phyloP scores from a whole-genome alignment of 176 grass and related monocot species.

The Carex kokanica region DNA sequence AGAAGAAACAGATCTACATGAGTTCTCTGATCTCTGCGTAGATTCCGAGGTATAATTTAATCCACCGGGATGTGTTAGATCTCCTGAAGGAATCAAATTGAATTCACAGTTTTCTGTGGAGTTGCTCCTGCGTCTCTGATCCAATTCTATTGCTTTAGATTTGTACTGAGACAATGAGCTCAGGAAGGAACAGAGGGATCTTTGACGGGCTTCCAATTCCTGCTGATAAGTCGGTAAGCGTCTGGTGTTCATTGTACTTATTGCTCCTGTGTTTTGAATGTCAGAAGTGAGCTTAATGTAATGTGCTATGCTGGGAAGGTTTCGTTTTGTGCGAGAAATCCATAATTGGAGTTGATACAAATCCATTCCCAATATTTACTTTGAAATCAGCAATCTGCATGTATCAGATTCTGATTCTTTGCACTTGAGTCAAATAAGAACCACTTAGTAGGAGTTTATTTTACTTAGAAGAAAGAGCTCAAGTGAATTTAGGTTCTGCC shows the following conservation, averaged over 20 bases:
- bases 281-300: not conserved
- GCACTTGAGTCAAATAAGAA: not conserved
- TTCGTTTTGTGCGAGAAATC: not conserved
- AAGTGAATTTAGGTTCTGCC: not conserved
- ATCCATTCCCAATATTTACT: not conserved
- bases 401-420: not conserved
- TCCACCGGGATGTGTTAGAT: not conserved
- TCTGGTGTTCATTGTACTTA: not conserved
- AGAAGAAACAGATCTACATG: constrained; percentile 10
- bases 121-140: not conserved
- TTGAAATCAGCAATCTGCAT: not conserved
- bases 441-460: not conserved
- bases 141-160: constrained; percentile 17
- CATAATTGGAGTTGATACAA: not conserved
- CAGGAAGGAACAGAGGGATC: constrained; percentile 48
- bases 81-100: not conserved
- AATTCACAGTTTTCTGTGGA: not conserved
- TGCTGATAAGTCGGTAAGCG: constrained; percentile 72
- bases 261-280: not conserved
- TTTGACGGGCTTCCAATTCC: constrained; percentile 92
- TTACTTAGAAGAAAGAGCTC: not conserved
- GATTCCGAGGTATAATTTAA: not conserved
- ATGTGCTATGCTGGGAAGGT: not conserved
- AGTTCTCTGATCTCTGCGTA: not conserved
- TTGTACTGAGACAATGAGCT: constrained; percentile 48